Conservation (phyloP, 1,284 basidiomycete genomes). For the Puccinia novopanici region DNA sequence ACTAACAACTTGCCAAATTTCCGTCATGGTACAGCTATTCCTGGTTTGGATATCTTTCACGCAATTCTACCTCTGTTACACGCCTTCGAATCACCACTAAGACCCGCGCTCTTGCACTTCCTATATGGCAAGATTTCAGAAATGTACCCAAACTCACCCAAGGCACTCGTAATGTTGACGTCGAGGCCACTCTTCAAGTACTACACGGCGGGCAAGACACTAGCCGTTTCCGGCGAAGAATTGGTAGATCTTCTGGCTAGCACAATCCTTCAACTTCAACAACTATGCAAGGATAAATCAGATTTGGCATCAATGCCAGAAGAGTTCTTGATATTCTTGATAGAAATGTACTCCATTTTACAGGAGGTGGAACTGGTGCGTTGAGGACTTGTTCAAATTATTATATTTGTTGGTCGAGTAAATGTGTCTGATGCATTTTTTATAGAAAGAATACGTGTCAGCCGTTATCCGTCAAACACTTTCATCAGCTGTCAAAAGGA, state of each 20-base stretch:
- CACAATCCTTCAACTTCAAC: constrained; percentile 39
- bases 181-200: constrained; percentile 28
- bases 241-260: constrained; percentile 31
- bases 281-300: constrained; percentile 24
- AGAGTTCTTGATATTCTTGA: constrained; percentile 43
- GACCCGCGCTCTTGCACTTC: constrained; percentile 35
- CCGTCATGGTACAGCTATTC: constrained; percentile 23
- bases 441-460: constrained; percentile 35
- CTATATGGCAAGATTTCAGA: constrained; percentile 27
- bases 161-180: constrained; percentile 31
- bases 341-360: constrained; percentile 35
- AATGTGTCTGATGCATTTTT: no score
- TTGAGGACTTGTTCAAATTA: not conserved
- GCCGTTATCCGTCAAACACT: constrained; percentile 19
- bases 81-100: constrained; percentile 34
- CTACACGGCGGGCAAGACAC: not conserved
- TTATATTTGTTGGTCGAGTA: no score
- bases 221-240: constrained; percentile 16
- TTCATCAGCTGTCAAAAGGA: not conserved
- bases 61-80: constrained; percentile 29
- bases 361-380: constrained; percentile 38
- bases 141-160: constrained; percentile 34
- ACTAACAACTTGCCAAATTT: not conserved
- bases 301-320: constrained; percentile 14
- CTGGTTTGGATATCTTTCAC: constrained; percentile 14